phyloP scores from a whole-genome alignment of 768 basidiomycete genomes.

The Lactarius akahatsu region DNA sequence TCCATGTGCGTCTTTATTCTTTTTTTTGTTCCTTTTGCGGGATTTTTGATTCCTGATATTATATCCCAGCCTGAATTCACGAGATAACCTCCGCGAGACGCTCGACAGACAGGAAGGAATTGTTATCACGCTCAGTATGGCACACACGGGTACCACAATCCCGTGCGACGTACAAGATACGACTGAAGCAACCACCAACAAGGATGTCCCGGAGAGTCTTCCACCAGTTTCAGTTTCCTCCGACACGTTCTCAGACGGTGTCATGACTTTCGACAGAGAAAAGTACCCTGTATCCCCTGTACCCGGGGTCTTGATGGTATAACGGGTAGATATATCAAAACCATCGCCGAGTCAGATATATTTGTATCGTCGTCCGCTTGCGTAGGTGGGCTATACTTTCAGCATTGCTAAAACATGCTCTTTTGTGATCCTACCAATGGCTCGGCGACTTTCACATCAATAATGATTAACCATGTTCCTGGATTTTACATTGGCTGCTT shows the following conservation, averaged over 20 bases:
- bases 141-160: neutral
- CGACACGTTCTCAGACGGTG: neutral
- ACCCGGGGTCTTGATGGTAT: neutral
- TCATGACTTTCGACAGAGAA: neutral
- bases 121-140: neutral
- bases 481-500: too few species aligned
- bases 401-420: neutral
- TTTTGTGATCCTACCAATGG: neutral
- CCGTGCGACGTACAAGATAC: neutral
- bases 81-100: neutral
- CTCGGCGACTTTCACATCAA: neutral
- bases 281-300: neutral
- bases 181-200: neutral
- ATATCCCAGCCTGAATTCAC: conserved; percentile 1
- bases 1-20: neutral
- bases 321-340: neutral
- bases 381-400: neutral
- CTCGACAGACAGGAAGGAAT: neutral
- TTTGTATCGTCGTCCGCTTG: neutral
- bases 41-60: neutral
- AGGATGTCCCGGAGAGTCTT: neutral
- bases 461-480: too few species aligned
- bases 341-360: neutral
- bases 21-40: neutral
- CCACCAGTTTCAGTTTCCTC: neutral